A percentile compares a stretch with the other conserved stretches of the same genome.
These are phyloP conservation scores for Ceriops tagal DNA, from an alignment of 345 rosid species.

Conservation along the genomic window DNA sequence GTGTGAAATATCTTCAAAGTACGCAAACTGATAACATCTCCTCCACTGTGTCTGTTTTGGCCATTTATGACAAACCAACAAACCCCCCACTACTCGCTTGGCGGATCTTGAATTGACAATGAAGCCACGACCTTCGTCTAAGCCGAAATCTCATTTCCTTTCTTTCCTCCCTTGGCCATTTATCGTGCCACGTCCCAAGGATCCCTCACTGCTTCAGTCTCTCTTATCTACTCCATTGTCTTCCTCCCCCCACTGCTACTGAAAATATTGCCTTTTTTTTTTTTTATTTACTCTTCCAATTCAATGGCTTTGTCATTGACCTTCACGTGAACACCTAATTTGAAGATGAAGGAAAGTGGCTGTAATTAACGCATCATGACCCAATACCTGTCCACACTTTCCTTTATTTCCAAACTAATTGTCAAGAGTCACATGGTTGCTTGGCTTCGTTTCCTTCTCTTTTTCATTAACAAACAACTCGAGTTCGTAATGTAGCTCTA, in stretches of 20 bases:
- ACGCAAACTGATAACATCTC: slow-evolving; percentile 24
- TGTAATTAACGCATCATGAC: slow-evolving; percentile 12
- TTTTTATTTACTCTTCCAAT: slow-evolving; percentile 3
- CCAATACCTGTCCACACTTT: slow-evolving; percentile 12
- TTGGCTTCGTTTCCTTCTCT: neutral
- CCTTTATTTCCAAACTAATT: slow-evolving; percentile 20
- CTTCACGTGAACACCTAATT: slow-evolving; percentile 32
- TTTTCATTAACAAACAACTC: neutral
- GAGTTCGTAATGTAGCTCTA: no score
- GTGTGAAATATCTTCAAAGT: slow-evolving; percentile 25
- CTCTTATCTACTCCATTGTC: neutral
- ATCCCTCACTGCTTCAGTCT: neutral
- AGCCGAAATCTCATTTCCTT: neutral
- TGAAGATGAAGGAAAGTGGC: slow-evolving; percentile 27
- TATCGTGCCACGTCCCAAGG: neutral
- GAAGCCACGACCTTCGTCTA: slow-evolving; percentile 14
- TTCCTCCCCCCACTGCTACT: neutral
- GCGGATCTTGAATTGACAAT: slow-evolving; percentile 19
- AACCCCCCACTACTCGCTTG: slow-evolving; percentile 1
- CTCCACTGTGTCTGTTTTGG: slow-evolving; percentile 32
- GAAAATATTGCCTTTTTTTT: neutral
- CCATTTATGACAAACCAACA: slow-evolving; percentile 46
- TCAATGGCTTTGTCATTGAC: neutral
- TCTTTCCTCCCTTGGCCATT: no score
- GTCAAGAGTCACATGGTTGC: slow-evolving; percentile 30